Percentiles rank a stretch among this genome's conserved stretches.
Evolutionary conservation across 805 yeast genomes (phyloP).

Genomic region (Diddensiella transvaalensis): DNA sequence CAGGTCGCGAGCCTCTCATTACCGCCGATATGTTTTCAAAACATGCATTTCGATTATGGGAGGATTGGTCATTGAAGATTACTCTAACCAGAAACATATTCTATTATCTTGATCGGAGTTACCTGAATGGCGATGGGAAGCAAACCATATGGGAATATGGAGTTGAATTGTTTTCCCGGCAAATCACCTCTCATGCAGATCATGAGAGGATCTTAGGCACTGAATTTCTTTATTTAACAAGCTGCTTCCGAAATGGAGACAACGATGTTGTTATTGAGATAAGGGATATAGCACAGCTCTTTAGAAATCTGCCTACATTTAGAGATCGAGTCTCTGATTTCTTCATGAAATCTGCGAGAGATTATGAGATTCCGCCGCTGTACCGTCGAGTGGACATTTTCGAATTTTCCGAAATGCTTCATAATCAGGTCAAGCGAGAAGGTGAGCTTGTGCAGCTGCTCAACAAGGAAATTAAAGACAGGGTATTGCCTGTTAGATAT

Average conservation of each 20-base stretch:
- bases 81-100: conserved; percentile 26
- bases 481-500: background rate
- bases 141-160: conserved; percentile 22
- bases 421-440: background rate
- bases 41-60: conserved; percentile 16
- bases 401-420: background rate
- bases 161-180: conserved; percentile 10
- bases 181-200: background rate
- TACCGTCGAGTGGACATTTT: background rate
- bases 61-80: conserved; percentile 20
- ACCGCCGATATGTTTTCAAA: background rate
- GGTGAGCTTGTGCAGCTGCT: background rate
- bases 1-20: background rate
- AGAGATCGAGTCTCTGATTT: background rate
- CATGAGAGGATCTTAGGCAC: background rate
- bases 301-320: background rate
- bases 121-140: conserved; percentile 13
- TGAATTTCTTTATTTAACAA: background rate
- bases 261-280: background rate
- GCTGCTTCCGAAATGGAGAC: background rate
- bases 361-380: background rate
- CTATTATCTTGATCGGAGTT: conserved; percentile 31
- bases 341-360: background rate
- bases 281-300: background rate
- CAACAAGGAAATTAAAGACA: background rate